Base-by-base conservation (phyloP, 306 rosid species). In the Gynostemma pentaphyllum region DNA sequence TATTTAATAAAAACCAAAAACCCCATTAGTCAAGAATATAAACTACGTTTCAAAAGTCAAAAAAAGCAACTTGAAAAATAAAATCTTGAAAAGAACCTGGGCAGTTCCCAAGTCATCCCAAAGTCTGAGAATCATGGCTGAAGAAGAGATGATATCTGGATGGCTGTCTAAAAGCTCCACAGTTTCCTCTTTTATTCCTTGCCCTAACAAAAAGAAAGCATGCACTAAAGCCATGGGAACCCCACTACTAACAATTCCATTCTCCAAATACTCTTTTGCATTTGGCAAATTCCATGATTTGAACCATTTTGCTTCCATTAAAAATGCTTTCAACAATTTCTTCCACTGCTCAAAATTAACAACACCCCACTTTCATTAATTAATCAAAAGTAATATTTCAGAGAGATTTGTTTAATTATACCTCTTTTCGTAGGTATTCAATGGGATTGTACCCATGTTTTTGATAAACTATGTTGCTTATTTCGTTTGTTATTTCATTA, bases 51-150 rank as follows among this genome's bases (percentile, higher is more conserved):
- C n/a, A n/a, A n/a, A n/a, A n/a, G n/a, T n/a, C n/a, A n/a, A n/a
- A n/a, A n/a, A n/a, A n/a, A n/a, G n/a, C n/a, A n/a, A n/a, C n/a
- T n/a, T n/a, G n/a, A n/a, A n/a, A n/a, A n/a, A n/a, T n/a, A n/a
- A n/a, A n/a, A n/a, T n/a, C n/a, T n/a, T n/a, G n/a, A n/a, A n/a
- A n/a, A n/a, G n/a, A n/a, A n/a, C n/a, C n/a, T n/a, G n/a, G n/a
- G n/a, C n/a, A n/a, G 64, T 78, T 74, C 82, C 90, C 28, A 87
- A 70, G 62, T 83, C 95, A 52, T 87, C 87, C 95, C 90, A 87
- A 29, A 83, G 95, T 12, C 95, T 65, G 30, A 83, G 84, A 72
- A 87, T 79, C 27, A 82, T 69, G 11, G 87, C 87, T 0, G 81
- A 9, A 0, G 82, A 87, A 37, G 86, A 68, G 28, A 77, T 57